Conservation (phyloP, 2,329 filamentous ascomycete species). For the Colletotrichum truncatum region DNA sequence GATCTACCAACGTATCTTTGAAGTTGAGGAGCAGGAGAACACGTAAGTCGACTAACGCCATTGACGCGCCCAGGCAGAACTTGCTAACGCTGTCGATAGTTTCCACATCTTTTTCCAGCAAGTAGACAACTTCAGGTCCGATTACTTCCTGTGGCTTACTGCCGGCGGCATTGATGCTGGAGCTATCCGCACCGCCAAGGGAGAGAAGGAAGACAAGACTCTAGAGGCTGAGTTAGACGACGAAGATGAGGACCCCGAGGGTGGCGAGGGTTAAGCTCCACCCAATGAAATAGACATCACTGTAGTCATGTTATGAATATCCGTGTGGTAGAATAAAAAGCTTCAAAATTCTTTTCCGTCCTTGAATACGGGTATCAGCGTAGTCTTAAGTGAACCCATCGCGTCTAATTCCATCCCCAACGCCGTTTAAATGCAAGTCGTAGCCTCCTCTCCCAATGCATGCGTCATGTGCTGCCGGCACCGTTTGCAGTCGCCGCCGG, state of each 20-base stretch:
- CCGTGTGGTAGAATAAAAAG: background rate
- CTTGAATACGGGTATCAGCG: conserved; percentile 18
- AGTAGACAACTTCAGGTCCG: conserved; percentile 76
- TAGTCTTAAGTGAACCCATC: background rate
- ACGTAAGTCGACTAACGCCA: conserved; percentile 66
- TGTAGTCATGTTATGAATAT: background rate
- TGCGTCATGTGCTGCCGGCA: background rate
- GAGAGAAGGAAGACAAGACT: conserved; percentile 51
- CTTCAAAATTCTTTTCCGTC: conserved; percentile 2
- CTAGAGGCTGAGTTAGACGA: conserved; percentile 46
- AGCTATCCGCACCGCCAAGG: conserved; percentile 53
- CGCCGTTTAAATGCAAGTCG: conserved; percentile 12
- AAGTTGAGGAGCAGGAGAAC: conserved; percentile 87
- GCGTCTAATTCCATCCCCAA: background rate
- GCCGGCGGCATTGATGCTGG: conserved; percentile 73
- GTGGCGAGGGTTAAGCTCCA: conserved; percentile 48
- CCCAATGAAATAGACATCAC: background rate
- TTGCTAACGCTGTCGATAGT: conserved; percentile 48
- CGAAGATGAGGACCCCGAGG: conserved; percentile 55
- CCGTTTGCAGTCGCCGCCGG: background rate
- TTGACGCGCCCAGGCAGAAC: background rate
- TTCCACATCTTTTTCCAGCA: conserved; percentile 84
- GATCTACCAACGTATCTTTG: conserved; percentile 92
- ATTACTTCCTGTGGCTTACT: conserved; percentile 80
- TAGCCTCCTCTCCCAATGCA: too few relatives aligned